Base-by-base conservation (phyloP, 768 basidiomycete genomes). In the Leccinum subgranulosum region DNA sequence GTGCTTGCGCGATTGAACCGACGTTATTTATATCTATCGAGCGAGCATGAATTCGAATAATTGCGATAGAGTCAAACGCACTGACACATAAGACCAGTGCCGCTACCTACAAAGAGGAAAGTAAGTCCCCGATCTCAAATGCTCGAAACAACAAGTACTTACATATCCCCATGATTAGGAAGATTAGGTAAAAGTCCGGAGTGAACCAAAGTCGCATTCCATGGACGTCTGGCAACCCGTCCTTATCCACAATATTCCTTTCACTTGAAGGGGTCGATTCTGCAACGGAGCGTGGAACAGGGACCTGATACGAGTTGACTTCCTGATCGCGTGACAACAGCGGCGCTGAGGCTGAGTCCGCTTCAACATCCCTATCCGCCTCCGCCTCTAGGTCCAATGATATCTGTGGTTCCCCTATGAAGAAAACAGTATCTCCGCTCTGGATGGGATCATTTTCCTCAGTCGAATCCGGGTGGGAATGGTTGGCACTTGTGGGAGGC, bases 1-100 rank as follows among this genome's bases (percentile, higher is more conserved):
- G 75, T 0, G 78, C 86, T 65, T 89, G 84, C 0, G 91, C 79
- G 58, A 91, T 87, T 2, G 86, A 82, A 15, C 92, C 90, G n/a
- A 87, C 90, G 60, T 94, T 93, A 69, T 92, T 93, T 72, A 94
- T 93, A 65, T 86, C 87, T 88, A 55, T 25, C 17, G 25, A 34
- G 23, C 46, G 23, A 58, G 43, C 61, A 55, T 59, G 43, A 50
- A 55, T 27, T 10, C 3, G 10, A 23, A 33, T 3, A 17, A 3
- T 17, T 28, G 29, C 4, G 5, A 17, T 8, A 5, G 34, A 39
- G 15, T 43, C 19, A 21, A 25, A 33, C 55, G 9, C 9, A 70
- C 84, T 49, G 63, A 87, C 86, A 92, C 86, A 89, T 90, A 39
- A 92, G 56, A 3, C 90, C 89, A 11, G 84, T 87, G 10, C 90